These are phyloP conservation scores for Penicillium waksmanii DNA, from an alignment of 495 filamentous ascomycete species.

Conservation along the genomic window DNA sequence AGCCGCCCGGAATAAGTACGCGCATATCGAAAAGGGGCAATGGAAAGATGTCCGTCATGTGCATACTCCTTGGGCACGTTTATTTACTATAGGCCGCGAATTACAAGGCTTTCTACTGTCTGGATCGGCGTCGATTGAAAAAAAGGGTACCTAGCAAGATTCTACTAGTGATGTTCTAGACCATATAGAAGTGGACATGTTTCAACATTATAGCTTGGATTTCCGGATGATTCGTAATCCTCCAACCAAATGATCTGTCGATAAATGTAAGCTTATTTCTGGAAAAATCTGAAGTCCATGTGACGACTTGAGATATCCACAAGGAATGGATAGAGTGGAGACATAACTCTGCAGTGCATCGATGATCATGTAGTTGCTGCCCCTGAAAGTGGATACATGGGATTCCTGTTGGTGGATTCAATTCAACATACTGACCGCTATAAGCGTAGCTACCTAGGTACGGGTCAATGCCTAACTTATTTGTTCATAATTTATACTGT, in stretches of 20 bases:
- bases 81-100: too few relatives aligned
- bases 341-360: not conserved
- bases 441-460: not conserved
- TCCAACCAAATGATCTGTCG: not conserved
- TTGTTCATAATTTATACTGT: too few relatives aligned
- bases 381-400: constrained; percentile 4
- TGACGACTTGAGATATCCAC: not conserved
- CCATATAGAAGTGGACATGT: too few relatives aligned
- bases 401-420: not conserved
- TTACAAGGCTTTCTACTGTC: too few relatives aligned
- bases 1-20: too few relatives aligned
- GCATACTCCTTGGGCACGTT: too few relatives aligned
- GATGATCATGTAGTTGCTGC: not conserved
- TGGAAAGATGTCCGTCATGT: too few relatives aligned
- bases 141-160: too few relatives aligned
- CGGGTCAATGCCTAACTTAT: not conserved
- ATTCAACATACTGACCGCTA: not conserved
- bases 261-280: constrained; percentile 2
- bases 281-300: constrained; percentile 4
- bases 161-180: too few relatives aligned
- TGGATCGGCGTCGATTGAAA: too few relatives aligned
- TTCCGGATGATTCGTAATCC: not conserved
- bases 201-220: too few relatives aligned
- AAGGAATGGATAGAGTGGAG: not conserved
- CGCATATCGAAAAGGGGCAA: too few relatives aligned